Evolutionary conservation across 176 grass and related monocot species (phyloP).

Genomic region (Bonia amplexicaulis): DNA sequence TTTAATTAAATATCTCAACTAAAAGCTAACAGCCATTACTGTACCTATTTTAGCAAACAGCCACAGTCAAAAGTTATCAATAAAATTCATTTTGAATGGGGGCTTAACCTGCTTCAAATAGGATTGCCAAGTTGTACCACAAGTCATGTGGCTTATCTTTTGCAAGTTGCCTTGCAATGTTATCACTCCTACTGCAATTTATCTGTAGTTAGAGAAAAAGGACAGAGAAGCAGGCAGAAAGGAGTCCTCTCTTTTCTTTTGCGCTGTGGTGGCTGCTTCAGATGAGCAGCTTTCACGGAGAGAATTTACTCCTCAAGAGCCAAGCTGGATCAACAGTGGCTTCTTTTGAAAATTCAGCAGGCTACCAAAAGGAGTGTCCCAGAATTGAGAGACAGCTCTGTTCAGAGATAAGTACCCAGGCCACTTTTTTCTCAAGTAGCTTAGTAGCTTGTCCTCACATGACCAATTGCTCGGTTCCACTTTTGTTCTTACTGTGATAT

Average conservation of each 20-base stretch:
- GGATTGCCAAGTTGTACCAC: slow-evolving; percentile 1
- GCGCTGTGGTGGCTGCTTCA: neutral
- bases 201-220: neutral
- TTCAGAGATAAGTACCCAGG: neutral
- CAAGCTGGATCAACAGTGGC: slow-evolving; percentile 19
- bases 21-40: accelerated
- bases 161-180: neutral
- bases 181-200: neutral
- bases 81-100: too few relatives aligned
- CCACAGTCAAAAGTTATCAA: too few relatives aligned
- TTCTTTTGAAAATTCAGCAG: slow-evolving; percentile 1
- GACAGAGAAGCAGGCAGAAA: neutral
- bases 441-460: slow-evolving; percentile 14
- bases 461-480: neutral
- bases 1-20: too few relatives aligned
- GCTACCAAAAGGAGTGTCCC: slow-evolving; percentile 10
- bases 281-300: slow-evolving; percentile 6
- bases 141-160: slow-evolving; percentile 1
- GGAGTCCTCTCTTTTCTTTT: neutral
- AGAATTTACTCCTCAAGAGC: slow-evolving; percentile 17
- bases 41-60: too few relatives aligned
- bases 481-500: neutral
- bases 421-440: slow-evolving; percentile 8
- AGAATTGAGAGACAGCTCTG: neutral
- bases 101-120: neutral